Evolutionary conservation across 1,284 basidiomycete species (phyloP), one percentile per base, ranked within the genome.

Genomic region (Xerocomus nothofagi): DNA sequence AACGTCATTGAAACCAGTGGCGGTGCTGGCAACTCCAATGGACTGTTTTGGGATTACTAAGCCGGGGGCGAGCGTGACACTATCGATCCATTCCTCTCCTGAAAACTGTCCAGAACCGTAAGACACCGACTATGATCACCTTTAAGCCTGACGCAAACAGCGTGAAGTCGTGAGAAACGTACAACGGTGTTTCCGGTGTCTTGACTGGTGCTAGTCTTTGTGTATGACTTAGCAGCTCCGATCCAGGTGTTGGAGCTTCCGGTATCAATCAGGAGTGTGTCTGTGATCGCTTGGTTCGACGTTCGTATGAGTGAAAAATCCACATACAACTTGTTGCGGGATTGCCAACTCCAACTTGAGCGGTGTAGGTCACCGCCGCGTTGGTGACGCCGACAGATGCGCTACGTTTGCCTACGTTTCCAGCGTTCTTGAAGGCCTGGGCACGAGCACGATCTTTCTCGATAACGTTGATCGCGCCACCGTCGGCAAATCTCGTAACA

Each of bases 41-140:
- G 71, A 73, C 62, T 85, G 82, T n/a, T 71, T 56, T 33, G 62
- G 33, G 55, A 82, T 75, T 26, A 77, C 72, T 29, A 82, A 70
- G 6, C 54, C 61, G 1, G 66, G 39, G 4, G 65, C 60, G 26
- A 85, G 67, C 6, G 74, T 69, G 31, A 84, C 73, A 31, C 65
- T 67, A 57, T 84, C 81, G 36, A 59, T 71, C 58, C 73, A 81
- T 63, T 81, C 76, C 32, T 69, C 72, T 42, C 82, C 81, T 17
- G 61, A 70, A 67, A 82, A 79, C 2, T 57, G 64, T 3, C 79
- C 81, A 21, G 73, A 76, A 44, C 80, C 81, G 56, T 84, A 84
- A 32, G 61, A 61, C 29, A 82, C 76, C 34, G 69, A 26, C 60
- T 62, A 40, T 4, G 33, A 8, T 4, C n/a, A n/a, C n/a, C n/a